phyloP scores from a whole-genome alignment of 768 basidiomycete species.

The Tylopilus sp. region DNA sequence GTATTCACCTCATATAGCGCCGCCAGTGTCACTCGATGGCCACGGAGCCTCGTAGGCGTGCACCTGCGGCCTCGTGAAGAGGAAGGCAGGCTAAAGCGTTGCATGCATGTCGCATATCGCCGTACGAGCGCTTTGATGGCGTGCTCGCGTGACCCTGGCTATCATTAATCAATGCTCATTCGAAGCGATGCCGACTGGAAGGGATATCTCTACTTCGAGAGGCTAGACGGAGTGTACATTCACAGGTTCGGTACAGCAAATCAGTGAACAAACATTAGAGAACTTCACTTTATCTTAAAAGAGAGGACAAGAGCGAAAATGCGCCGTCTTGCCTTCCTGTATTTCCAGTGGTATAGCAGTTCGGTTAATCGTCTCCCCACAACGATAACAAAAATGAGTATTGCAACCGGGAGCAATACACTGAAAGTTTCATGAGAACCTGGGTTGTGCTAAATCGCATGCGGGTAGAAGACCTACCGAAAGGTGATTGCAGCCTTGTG shows the following conservation, averaged over 20 bases:
- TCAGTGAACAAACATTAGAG: no score
- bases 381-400: conserved; percentile 53
- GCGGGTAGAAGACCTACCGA: conserved; percentile 37
- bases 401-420: conserved; percentile 57
- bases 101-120: conserved; percentile 12
- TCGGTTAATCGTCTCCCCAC: conserved; percentile 43
- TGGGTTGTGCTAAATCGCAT: not conserved
- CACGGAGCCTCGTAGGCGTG: not conserved
- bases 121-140: conserved; percentile 5
- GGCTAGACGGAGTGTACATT: not conserved
- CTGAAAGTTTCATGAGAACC: conserved; percentile 25
- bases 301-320: conserved; percentile 31
- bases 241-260: not conserved
- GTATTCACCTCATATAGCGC: conserved; percentile 15
- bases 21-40: conserved; percentile 3
- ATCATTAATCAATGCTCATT: no score
- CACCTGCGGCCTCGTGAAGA: conserved; percentile 11
- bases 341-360: conserved; percentile 36
- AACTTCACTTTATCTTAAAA: conserved; percentile 22
- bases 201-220: not conserved
- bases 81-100: conserved; percentile 7
- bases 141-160: not conserved
- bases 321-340: conserved; percentile 27
- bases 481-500: conserved; percentile 56
- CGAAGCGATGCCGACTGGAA: not conserved